phyloP scores from a whole-genome alignment of 805 yeast species.

The Saccharomycopsis lassenensis region DNA sequence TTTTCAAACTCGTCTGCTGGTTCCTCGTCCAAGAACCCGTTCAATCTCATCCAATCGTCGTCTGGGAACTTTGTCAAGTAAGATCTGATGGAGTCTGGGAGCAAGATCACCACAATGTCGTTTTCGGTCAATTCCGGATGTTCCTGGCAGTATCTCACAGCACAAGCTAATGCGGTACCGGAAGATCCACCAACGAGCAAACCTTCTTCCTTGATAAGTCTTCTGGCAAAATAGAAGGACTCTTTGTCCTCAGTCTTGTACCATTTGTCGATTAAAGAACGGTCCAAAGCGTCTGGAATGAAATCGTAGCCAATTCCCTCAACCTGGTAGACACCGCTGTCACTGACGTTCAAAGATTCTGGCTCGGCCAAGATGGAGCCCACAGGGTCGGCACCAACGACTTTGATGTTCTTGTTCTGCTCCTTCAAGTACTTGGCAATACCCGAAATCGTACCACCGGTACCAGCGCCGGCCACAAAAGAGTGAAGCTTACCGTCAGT shows the following conservation, averaged over 20 bases:
- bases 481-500: constrained; percentile 60
- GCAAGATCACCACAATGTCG: constrained; percentile 66
- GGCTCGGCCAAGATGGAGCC: constrained; percentile 82
- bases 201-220: constrained; percentile 77
- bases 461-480: constrained; percentile 86
- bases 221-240: constrained; percentile 69
- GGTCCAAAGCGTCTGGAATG: constrained; percentile 68
- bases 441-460: constrained; percentile 88
- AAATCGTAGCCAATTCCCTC: constrained; percentile 92
- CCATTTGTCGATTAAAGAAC: constrained; percentile 64
- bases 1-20: constrained; percentile 27
- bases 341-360: constrained; percentile 51
- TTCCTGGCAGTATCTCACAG: constrained; percentile 55
- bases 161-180: constrained; percentile 75
- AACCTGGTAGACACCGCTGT: constrained; percentile 53
- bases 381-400: constrained; percentile 77
- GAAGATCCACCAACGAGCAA: constrained; percentile 84
- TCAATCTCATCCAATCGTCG: constrained; percentile 81
- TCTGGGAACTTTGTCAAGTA: constrained; percentile 81
- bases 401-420: constrained; percentile 46
- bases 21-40: constrained; percentile 54
- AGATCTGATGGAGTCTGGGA: constrained; percentile 83
- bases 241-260: constrained; percentile 78
- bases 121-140: constrained; percentile 53
- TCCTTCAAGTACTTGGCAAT: constrained; percentile 68